A percentile compares a stretch with the other conserved stretches of the same genome.
These are phyloP conservation scores for Limnanthes douglasii DNA, from an alignment of 345 rosid genomes.

Conservation along the genomic window DNA sequence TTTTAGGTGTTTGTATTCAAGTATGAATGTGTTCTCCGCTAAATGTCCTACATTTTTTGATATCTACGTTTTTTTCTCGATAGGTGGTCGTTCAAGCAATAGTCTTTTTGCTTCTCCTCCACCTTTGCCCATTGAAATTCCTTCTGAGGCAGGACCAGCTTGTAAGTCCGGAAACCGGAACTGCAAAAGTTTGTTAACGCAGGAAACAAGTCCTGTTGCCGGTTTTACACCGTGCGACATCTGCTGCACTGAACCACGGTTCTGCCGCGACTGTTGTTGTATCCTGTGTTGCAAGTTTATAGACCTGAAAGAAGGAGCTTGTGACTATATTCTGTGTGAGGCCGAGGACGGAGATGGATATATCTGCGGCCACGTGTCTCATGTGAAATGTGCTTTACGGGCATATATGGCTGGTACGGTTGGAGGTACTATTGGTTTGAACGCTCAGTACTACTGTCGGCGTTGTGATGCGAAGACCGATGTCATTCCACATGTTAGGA, in stretches of 20 bases:
- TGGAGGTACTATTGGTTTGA: constrained; percentile 81
- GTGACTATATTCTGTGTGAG: constrained; percentile 62
- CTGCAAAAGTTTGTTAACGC: constrained; percentile 31
- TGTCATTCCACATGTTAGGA: constrained; percentile 48
- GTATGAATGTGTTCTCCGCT: neutral
- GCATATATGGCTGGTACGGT: constrained; percentile 76
- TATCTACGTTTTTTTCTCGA: constrained; percentile 1
- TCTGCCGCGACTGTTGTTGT: constrained; percentile 79
- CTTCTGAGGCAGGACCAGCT: constrained; percentile 24
- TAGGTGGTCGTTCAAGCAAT: constrained; percentile 16
- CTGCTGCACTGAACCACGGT: constrained; percentile 59
- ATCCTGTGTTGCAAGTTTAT: constrained; percentile 60
- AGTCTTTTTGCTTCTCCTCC: constrained; percentile 1
- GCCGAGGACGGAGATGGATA: constrained; percentile 30
- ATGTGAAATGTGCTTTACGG: constrained; percentile 71
- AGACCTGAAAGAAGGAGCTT: constrained; percentile 33
- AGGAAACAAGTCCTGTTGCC: constrained; percentile 11
- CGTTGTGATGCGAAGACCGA: constrained; percentile 64
- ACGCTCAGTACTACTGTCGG: constrained; percentile 76
- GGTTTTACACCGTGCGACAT: constrained; percentile 55
- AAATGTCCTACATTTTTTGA: constrained; percentile 1
- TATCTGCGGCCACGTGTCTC: constrained; percentile 77
- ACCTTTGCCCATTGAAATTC: constrained; percentile 5
- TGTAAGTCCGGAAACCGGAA: constrained; percentile 64
- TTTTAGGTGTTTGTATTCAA: neutral